A percentile compares a stretch with the other conserved stretches of the same genome.
Conservation (phyloP, 2,329 filamentous ascomycete species). For the Alternaria novae-zelandiae region DNA sequence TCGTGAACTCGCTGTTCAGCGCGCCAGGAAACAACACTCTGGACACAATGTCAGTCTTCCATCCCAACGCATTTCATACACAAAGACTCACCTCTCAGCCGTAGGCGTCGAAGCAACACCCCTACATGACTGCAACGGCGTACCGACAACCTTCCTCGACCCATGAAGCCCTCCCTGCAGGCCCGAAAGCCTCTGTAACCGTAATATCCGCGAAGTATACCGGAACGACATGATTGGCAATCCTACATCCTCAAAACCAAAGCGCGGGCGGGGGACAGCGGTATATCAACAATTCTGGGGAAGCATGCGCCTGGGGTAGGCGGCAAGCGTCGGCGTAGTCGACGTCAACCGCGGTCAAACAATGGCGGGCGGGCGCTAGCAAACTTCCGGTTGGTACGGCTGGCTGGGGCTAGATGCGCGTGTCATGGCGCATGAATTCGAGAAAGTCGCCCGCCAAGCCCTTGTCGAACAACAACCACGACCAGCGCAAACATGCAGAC, state of each 20-base stretch:
- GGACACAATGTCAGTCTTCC: not conserved
- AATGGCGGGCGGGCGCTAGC: slow-evolving; percentile 14
- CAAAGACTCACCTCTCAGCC: slow-evolving; percentile 62
- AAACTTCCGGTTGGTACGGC: not conserved
- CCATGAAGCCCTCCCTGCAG: slow-evolving; percentile 23
- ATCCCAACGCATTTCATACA: not conserved
- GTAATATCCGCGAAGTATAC: slow-evolving; percentile 36
- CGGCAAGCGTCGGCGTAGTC: slow-evolving; percentile 40
- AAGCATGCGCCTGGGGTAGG: slow-evolving; percentile 23
- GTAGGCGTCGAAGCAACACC: slow-evolving; percentile 65
- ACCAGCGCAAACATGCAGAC: slow-evolving; percentile 36
- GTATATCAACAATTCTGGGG: slow-evolving; percentile 33
- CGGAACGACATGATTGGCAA: slow-evolving; percentile 43
- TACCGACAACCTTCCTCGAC: slow-evolving; percentile 13
- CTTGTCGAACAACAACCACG: slow-evolving; percentile 10
- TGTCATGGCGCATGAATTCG: slow-evolving; percentile 28
- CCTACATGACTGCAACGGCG: slow-evolving; percentile 55
- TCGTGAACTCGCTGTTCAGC: slow-evolving; percentile 90
- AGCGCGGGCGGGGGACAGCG: slow-evolving; percentile 11
- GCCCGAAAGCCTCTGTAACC: slow-evolving; percentile 18
- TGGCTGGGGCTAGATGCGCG: slow-evolving; percentile 25
- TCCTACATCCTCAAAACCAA: slow-evolving; percentile 22
- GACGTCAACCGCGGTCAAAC: slow-evolving; percentile 5
- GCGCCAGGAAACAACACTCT: slow-evolving; percentile 86
- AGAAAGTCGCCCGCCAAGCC: slow-evolving; percentile 40